phyloP scores from a whole-genome alignment of 2,329 filamentous ascomycete genomes.

The Emmonsiellopsis sp. region DNA sequence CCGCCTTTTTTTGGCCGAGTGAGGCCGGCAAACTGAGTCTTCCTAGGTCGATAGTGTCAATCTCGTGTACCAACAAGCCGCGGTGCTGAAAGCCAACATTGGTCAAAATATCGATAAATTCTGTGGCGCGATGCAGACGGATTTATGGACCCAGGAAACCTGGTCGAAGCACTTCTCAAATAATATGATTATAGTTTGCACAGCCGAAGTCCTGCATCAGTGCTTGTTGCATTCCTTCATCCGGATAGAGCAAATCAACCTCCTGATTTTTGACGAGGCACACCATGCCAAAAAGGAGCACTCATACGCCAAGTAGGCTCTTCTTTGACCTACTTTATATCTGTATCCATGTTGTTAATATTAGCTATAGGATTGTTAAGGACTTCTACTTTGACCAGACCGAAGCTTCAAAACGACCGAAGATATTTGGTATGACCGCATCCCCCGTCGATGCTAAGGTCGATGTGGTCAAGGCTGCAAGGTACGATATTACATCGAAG shows the following conservation, averaged over 20 bases:
- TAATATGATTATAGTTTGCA: constrained; percentile 84
- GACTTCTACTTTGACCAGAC: constrained; percentile 60
- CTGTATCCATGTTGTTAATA: constrained; percentile 6
- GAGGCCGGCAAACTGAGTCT: constrained; percentile 10
- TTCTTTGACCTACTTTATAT: not conserved
- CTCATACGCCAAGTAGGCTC: constrained; percentile 59
- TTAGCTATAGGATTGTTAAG: constrained; percentile 58
- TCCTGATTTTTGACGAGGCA: constrained; percentile 91
- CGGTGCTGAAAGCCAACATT: constrained; percentile 71
- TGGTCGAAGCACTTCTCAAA: constrained; percentile 51
- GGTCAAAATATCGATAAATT: constrained; percentile 65
- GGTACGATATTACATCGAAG: constrained; percentile 18
- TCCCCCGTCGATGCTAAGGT: constrained; percentile 81
- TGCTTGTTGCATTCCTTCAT: constrained; percentile 73
- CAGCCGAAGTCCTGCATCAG: constrained; percentile 73
- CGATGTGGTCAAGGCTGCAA: constrained; percentile 60
- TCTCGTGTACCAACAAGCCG: constrained; percentile 80
- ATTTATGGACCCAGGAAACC: constrained; percentile 50
- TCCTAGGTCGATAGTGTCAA: constrained; percentile 71
- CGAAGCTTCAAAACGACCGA: constrained; percentile 48
- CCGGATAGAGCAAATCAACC: constrained; percentile 70
- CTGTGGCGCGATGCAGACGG: constrained; percentile 58
- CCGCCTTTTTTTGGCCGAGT: not conserved
- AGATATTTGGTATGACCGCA: constrained; percentile 92
- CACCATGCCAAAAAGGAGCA: constrained; percentile 95